Evolutionary conservation across 1,284 basidiomycete species (phyloP).

Genomic region (Ganoderma lingzhi): DNA sequence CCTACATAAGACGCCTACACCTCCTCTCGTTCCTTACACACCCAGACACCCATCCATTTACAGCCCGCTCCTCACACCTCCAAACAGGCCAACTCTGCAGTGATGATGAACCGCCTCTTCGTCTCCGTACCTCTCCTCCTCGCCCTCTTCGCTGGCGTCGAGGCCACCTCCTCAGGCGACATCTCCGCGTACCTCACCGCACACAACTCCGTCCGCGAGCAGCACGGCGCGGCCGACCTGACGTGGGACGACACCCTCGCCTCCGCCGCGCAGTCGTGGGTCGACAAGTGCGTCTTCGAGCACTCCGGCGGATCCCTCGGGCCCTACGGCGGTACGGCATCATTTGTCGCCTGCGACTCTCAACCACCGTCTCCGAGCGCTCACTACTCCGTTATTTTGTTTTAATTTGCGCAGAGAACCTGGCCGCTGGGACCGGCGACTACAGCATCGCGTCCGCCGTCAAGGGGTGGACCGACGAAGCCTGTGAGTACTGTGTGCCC

Average conservation of each 20-base stretch:
- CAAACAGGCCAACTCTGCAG: too few species aligned
- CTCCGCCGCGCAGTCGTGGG: conserved; percentile 68
- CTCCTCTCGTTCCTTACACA: too few species aligned
- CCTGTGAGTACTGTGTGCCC: not conserved
- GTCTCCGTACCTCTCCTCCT: conserved; percentile 50
- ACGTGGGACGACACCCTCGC: conserved; percentile 66
- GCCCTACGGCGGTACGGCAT: conserved; percentile 60
- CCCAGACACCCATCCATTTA: too few species aligned
- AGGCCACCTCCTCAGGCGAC: conserved; percentile 48
- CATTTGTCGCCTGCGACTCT: too few species aligned
- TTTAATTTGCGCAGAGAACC: conserved; percentile 70
- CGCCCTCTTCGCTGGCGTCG: conserved; percentile 42
- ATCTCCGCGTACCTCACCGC: conserved; percentile 54
- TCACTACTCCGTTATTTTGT: too few species aligned
- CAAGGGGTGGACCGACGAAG: not conserved
- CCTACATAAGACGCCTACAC: too few species aligned
- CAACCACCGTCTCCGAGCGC: too few species aligned
- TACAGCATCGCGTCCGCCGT: not conserved
- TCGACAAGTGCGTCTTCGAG: conserved; percentile 64
- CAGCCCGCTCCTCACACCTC: too few species aligned
- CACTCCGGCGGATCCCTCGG: conserved; percentile 72
- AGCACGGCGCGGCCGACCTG: conserved; percentile 65
- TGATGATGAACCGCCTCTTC: conserved; percentile 51
- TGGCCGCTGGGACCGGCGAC: conserved; percentile 47
- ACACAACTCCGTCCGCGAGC: conserved; percentile 67